Base-by-base conservation (phyloP, 1,284 basidiomycete species). In the Stereum hirsutum region DNA sequence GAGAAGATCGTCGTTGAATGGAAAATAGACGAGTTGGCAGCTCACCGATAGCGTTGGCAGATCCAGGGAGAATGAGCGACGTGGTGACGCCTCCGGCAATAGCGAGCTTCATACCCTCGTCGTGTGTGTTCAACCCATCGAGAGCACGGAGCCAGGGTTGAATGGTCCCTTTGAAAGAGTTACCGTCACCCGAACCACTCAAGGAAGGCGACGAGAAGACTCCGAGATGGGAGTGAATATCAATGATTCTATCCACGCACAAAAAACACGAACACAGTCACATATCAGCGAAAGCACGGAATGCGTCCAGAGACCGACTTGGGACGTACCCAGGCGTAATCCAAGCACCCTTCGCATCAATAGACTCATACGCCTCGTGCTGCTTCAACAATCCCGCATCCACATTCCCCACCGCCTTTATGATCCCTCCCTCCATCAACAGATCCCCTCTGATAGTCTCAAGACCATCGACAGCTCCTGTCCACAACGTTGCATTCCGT, bases 401-500 rank as follows among this genome's bases (percentile, higher is more conserved):
- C 19, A 52, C 44, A 19, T 53, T 48, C 2, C 59, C 58, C 33
- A 64, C 47, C 17, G 51, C 52, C 49, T 61, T 61, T 47, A 69
- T 63, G 21, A 69, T 32, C 2, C 66, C 66, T 27, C 55, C 54
- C 46, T 64, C 62, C 11, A 68, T 47, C 4, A 68, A 48, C 11
- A 67, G 49, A 40, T 66, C 65, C 4, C 61, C 65, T n/a, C 50
- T 49, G 8, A 67, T 24, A 17, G 59, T 51, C 41, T 65, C 58
- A 1, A 54, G 54, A n/a, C 65, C 66, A 34, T 61, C 53, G 14
- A 53, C 43, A 6, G 48, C 47, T 10, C 67, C 65, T 0, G 64
- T 81, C 79, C 79, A 83, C 21, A 84, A 60, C 4, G 70, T 81
- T 4, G 71, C 80, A 50, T 83, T 82, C 53, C 63, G 65, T 41